These are phyloP conservation scores for Waitea zeae DNA, from an alignment of 1,284 basidiomycete species.

Conservation along the genomic window DNA sequence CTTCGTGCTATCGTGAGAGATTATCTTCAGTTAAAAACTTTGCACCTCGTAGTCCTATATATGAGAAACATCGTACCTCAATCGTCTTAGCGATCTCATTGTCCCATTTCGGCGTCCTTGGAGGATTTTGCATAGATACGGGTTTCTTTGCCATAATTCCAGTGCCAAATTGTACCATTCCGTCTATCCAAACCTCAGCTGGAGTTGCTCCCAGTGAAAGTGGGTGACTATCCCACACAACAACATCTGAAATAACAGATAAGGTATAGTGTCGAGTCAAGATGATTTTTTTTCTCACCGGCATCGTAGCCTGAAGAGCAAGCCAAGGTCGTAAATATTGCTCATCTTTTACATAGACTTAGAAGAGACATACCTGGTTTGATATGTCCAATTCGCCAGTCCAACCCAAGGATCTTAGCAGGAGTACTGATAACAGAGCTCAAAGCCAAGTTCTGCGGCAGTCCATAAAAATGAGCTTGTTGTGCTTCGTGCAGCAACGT, in stretches of 20 bases:
- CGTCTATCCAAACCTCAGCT: constrained; percentile 54
- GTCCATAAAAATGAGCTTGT: constrained; percentile 69
- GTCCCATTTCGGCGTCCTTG: constrained; percentile 45
- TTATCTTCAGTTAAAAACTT: too few species aligned
- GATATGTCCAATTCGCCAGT: neutral
- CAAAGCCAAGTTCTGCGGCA: constrained; percentile 41
- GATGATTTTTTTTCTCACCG: too few species aligned
- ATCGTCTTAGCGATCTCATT: too few species aligned
- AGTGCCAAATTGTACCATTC: constrained; percentile 34
- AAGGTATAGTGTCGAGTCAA: too few species aligned
- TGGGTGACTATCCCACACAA: constrained; percentile 82
- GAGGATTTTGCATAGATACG: constrained; percentile 25
- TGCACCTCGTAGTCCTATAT: too few species aligned
- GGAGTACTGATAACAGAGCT: constrained; percentile 66
- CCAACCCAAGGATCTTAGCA: constrained; percentile 55
- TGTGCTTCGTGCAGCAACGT: constrained; percentile 75
- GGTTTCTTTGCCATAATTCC: constrained; percentile 29
- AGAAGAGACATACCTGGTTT: neutral
- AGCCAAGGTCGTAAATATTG: too few species aligned
- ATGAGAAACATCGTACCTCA: too few species aligned
- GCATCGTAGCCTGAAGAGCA: too few species aligned
- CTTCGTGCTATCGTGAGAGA: constrained; percentile 32
- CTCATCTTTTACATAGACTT: too few species aligned
- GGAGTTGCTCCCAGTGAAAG: constrained; percentile 58
- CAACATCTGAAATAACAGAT: constrained; percentile 62